Evolutionary conservation across 768 basidiomycete species (phyloP).

Genomic region (Termitomyces sp.): DNA sequence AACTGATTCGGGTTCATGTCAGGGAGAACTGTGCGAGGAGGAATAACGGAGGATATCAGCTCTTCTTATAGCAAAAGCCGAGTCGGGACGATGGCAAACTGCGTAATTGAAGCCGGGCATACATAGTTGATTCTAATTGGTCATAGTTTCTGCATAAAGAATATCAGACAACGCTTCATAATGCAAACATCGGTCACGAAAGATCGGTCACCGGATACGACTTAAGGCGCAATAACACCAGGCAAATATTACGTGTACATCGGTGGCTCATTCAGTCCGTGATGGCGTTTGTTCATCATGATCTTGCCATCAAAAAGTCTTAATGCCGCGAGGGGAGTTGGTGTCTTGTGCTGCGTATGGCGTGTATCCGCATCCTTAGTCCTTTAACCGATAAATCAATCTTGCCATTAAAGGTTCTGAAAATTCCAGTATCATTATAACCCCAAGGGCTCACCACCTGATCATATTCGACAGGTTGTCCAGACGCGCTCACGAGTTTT

Average conservation of each 20-base stretch:
- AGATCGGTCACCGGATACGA: slow-evolving; percentile 7
- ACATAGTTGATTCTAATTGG: slow-evolving; percentile 2
- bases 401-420: background rate
- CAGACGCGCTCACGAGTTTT: background rate
- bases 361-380: background rate
- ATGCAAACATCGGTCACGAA: slow-evolving; percentile 7
- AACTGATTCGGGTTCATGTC: slow-evolving; percentile 38
- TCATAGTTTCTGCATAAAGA: slow-evolving; percentile 4
- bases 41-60: background rate
- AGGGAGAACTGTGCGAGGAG: background rate
- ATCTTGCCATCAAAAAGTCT: background rate
- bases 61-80: background rate
- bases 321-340: background rate
- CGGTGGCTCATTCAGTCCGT: slow-evolving; percentile 11
- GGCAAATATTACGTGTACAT: slow-evolving; percentile 10
- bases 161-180: slow-evolving; percentile 7
- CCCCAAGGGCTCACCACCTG: background rate
- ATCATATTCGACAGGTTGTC: background rate
- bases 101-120: slow-evolving; percentile 2
- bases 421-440: background rate
- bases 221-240: slow-evolving; percentile 3
- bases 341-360: background rate
- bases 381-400: background rate
- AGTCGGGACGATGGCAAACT: background rate
- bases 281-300: background rate